These are phyloP conservation scores for Parastagonospora avenae DNA, from an alignment of 2,329 filamentous ascomycete species.

Conservation along the genomic window DNA sequence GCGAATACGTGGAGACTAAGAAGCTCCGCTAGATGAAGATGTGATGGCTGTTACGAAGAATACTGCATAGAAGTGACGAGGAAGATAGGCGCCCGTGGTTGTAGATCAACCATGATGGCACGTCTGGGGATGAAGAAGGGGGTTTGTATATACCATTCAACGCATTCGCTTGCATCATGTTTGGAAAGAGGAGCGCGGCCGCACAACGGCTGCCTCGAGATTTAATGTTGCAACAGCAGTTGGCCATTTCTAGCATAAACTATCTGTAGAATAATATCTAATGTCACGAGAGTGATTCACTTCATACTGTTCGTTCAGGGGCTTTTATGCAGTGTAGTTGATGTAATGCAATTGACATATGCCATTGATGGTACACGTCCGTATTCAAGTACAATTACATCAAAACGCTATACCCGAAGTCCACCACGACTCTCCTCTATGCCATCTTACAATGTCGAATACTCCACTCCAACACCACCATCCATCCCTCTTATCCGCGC, in stretches of 20 bases:
- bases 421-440: constrained; percentile 69
- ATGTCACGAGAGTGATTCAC: constrained; percentile 6
- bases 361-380: no score
- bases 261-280: constrained; percentile 5
- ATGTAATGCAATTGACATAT: no score
- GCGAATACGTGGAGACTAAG: constrained; percentile 51
- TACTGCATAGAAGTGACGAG: not conserved
- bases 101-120: constrained; percentile 8
- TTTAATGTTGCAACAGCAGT: constrained; percentile 5
- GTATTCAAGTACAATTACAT: not conserved
- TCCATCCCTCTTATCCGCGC: constrained; percentile 60
- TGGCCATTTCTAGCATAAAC: not conserved
- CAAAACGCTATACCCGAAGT: constrained; percentile 57
- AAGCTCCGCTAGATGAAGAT: constrained; percentile 42
- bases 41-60: constrained; percentile 10
- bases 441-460: constrained; percentile 60
- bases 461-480: constrained; percentile 72
- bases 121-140: not conserved
- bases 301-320: not conserved
- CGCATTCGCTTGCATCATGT: constrained; percentile 11
- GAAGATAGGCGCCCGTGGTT: constrained; percentile 1
- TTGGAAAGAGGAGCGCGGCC: constrained; percentile 5
- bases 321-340: not conserved
- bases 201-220: not conserved
- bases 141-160: constrained; percentile 11